Evolutionary conservation across 441 rosid species (phyloP).

Genomic region (Erodium moschatum): DNA sequence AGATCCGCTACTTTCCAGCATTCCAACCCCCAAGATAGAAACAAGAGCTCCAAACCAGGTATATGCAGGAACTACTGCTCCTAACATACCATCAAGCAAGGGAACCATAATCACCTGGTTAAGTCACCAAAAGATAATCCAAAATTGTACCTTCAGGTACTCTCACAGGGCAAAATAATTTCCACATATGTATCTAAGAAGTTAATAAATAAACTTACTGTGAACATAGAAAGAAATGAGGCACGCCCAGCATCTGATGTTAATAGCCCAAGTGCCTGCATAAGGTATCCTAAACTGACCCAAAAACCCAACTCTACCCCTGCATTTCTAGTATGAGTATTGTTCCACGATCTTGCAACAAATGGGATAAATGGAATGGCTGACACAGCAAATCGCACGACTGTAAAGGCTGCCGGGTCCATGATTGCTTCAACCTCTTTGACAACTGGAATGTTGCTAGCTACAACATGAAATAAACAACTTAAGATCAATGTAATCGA

Average conservation of each 20-base stretch:
- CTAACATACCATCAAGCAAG: slow-evolving; percentile 59
- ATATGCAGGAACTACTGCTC: slow-evolving; percentile 46
- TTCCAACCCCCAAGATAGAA: slow-evolving; percentile 46
- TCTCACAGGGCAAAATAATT: slow-evolving; percentile 9
- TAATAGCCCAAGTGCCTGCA: slow-evolving; percentile 48
- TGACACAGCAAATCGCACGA: slow-evolving; percentile 40
- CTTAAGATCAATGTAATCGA: background rate
- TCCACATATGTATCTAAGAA: background rate
- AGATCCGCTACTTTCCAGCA: slow-evolving; percentile 60
- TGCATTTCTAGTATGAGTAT: slow-evolving; percentile 39
- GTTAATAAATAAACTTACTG: slow-evolving; percentile 33
- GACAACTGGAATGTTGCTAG: slow-evolving; percentile 45
- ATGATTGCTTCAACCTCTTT: slow-evolving; percentile 43
- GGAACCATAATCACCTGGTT: slow-evolving; percentile 60
- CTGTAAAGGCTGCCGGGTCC: slow-evolving; percentile 45
- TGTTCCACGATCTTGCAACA: slow-evolving; percentile 31
- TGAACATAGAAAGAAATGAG: slow-evolving; percentile 47
- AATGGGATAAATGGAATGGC: slow-evolving; percentile 48
- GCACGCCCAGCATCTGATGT: slow-evolving; percentile 66
- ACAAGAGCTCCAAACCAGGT: slow-evolving; percentile 56
- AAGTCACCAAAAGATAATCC: slow-evolving; percentile 18
- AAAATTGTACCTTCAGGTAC: slow-evolving; percentile 20
- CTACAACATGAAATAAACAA: slow-evolving; percentile 26
- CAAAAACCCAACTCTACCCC: slow-evolving; percentile 62
- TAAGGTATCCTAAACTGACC: slow-evolving; percentile 51